Evolutionary conservation across 306 rosid genomes (phyloP), one percentile per base, ranked within the genome.

Genomic region (Datisca glomerata): DNA sequence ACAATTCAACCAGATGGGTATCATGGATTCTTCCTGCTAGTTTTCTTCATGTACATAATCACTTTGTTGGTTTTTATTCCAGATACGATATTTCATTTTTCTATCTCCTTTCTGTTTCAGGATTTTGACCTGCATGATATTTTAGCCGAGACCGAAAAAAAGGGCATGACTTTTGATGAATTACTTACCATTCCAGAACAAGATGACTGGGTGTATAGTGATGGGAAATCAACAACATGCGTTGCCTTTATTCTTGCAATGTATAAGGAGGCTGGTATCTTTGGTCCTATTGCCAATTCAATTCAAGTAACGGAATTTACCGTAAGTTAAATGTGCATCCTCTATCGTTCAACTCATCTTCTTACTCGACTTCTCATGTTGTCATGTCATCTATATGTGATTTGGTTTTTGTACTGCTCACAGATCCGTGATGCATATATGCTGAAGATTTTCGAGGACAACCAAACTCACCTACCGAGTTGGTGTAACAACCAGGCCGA

Each of bases 261-360:
- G 86, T 86, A 86, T 25, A 86, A 86, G 60, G 92, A 62, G 46
- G 96, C 96, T 19, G 94, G 96, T 37, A 48, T 86, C 18, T 75
- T 86, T 1, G 81, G 86, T 1, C 73, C 94, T 12, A 9, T 78
- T 56, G 18, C 94, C 17, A 56, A 67, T 66, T 70, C 77, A 53
- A 49, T 81, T 47, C 94, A 86, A 78, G 94, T 82, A 39, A 86
- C 94, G 14, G 96, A 86, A 56, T 86, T 86, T 71, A 86, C 96
- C 5, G 96, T 86, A 68, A 81, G 84, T 45, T 35, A 19, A n/a
- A n/a, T n/a, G n/a, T n/a, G n/a, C n/a, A n/a, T n/a, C n/a, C n/a
- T n/a, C n/a, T n/a, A n/a, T n/a, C n/a, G n/a, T n/a, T n/a, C n/a
- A n/a, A n/a, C n/a, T n/a, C 22, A n/a, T 6, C 1, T 17, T 10